These are phyloP conservation scores for Pseudonectria foliicola DNA, from an alignment of 2,329 filamentous ascomycete species.

Conservation along the genomic window DNA sequence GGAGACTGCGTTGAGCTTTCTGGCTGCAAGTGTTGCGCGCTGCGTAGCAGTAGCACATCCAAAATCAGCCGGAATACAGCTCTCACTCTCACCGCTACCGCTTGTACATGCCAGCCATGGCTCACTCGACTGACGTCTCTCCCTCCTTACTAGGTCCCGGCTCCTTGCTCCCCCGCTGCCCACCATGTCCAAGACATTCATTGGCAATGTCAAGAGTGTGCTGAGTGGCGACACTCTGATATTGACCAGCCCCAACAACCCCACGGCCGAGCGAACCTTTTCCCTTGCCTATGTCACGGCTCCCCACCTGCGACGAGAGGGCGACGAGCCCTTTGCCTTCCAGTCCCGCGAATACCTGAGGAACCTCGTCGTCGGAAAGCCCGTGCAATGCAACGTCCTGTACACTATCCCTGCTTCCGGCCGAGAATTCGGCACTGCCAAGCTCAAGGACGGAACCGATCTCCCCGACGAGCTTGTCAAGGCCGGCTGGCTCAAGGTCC, in stretches of 20 bases:
- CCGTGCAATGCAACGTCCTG: conserved; percentile 73
- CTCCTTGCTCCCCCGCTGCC: conserved; percentile 14
- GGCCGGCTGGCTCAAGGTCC: conserved; percentile 86
- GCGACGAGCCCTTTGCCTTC: conserved; percentile 88
- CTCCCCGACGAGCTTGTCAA: conserved; percentile 79
- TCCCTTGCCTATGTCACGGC: conserved; percentile 90
- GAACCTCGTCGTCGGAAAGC: conserved; percentile 75
- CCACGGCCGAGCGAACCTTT: conserved; percentile 73
- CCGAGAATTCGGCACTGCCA: conserved; percentile 80
- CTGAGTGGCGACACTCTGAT: conserved; percentile 90
- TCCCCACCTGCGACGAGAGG: conserved; percentile 78
- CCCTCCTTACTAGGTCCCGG: conserved; percentile 11
- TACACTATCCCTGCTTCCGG: conserved; percentile 82
- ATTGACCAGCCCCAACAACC: conserved; percentile 73
- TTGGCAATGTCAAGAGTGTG: conserved; percentile 84
- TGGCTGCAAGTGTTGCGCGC: no score
- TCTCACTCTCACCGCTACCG: conserved; percentile 1
- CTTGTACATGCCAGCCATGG: conserved; percentile 1
- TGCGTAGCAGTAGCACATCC: no score
- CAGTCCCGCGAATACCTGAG: conserved; percentile 91
- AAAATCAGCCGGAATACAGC: neutral
- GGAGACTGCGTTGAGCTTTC: no score
- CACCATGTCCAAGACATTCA: conserved; percentile 46
- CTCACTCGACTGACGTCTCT: conserved; percentile 12
- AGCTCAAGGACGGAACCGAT: conserved; percentile 65